Evolutionary conservation across 371 early-diverging fungal genomes (phyloP), one percentile per base, ranked within the genome.

Genomic region (Choanephora cucurbitarum): DNA sequence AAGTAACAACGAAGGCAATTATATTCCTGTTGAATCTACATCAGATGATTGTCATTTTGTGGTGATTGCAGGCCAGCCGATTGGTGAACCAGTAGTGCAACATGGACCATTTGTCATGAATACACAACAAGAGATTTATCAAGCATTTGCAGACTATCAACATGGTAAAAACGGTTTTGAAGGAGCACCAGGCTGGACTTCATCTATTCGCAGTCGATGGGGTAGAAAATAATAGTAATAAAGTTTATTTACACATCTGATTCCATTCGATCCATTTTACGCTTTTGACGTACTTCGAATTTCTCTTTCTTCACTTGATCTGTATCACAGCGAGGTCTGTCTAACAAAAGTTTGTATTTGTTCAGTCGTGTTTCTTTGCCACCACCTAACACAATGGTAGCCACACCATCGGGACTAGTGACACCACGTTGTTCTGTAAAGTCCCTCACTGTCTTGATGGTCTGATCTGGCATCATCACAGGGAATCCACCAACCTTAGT

Each of bases 81-180:
- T 78, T 43, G 58, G 55, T 0, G 84, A 84, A 56, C 83, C 85
- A 18, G 68, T 82, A 43, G 78, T 80, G 2, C 83, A 79, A 45
- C 69, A 82, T 47, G 85, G 85, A 3, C 85, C 85, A 9, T 85
- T 85, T 70, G 85, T 85, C 32, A 81, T 83, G 82, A 82, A 75
- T 58, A 75, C 79, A 3, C 44, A 65, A 28, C 65, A 78, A 23
- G 82, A 85, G 64, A 72, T 85, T 17, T 68, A 72, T 42, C 61
- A 78, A 49, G 82, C 85, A 5, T 75, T 83, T 60, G 58, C 46
- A 33, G 83, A 85, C 52, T 85, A 79, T 54, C 60, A 73, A 32
- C 57, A 57, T 9, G 72, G 75, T 40, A 51, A 56, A 49, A 80
- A 81, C 62, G 84, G 84, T 1, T 84, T 84, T 56, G 82, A 84